Evolutionary conservation across 371 early-diverging fungal genomes (phyloP), one percentile per base, ranked within the genome.

Genomic region (Circinella minor): DNA sequence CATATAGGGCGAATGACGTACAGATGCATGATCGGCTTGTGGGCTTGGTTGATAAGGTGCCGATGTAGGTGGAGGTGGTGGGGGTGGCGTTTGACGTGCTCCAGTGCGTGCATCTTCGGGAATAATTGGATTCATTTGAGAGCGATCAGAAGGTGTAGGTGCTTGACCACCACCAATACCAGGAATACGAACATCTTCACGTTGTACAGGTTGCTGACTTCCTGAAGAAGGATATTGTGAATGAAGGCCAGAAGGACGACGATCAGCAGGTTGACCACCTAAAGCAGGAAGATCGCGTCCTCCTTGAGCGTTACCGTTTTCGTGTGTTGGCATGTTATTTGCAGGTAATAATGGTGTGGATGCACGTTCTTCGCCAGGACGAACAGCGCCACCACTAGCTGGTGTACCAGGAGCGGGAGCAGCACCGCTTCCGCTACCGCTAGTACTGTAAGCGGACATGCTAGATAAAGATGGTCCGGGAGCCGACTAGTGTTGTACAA

Each of bases 111-210:
- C 62, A 64, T 79, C 72, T 4, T 80, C 79, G 48, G 74, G 71
- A 43, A 80, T 66, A 57, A 84, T 84, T 11, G 84, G 84, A 59
- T 84, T 84, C 82, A 84, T 84, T 73, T 84, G 84, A n/a, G 80
- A 74, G 27, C 84, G 71, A n/a, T 84, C 84, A 13, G 84, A 81
- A 15, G 84, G 84, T 1, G 81, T 79, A 66, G 84, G 84, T 9
- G 81, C 82, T 68, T 77, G 81, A 3, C 81, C 80, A 34, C 79
- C 77, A 18, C 73, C 75, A 67, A 84, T 84, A 61, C 82, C 82
- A 11, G 84, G 81, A 65, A 84, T 82, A 38, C 81, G 79, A 3
- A 82, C 77, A 63, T 81, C 81, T 67, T 81, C 84, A 51, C 78
- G 78, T 27, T 27, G 27, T 46, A 71, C 37, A 47, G 70, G 38